phyloP scores from a whole-genome alignment of 2,329 filamentous ascomycete species.

The Fusarium albidum region DNA sequence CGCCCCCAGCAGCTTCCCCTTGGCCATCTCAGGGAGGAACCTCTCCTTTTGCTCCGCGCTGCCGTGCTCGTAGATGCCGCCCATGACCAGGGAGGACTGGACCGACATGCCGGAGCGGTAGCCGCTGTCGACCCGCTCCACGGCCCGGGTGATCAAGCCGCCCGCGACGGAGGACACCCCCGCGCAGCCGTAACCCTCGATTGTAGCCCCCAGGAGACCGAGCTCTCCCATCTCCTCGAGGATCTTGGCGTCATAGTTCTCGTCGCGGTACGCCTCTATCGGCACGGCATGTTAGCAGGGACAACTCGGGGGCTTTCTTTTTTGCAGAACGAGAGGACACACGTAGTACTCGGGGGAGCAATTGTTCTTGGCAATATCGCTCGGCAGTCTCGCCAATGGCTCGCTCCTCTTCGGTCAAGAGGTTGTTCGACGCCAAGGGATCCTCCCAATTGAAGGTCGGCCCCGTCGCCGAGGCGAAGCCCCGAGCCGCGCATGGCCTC shows the following conservation, averaged over 20 bases:
- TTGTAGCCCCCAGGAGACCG: slow-evolving; percentile 85
- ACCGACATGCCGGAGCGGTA: slow-evolving; percentile 95
- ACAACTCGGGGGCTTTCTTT: slow-evolving; percentile 2
- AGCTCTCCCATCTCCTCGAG: slow-evolving; percentile 92
- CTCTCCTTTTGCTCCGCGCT: slow-evolving; percentile 87
- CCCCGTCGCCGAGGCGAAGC: slow-evolving; percentile 47
- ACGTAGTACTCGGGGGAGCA: slow-evolving; percentile 89
- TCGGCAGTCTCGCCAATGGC: slow-evolving; percentile 91
- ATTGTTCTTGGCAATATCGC: slow-evolving; percentile 89
- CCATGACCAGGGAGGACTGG: slow-evolving; percentile 93
- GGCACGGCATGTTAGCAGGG: slow-evolving; percentile 12
- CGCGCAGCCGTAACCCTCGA: slow-evolving; percentile 88
- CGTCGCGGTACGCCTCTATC: slow-evolving; percentile 82
- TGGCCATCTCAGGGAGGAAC: slow-evolving; percentile 81
- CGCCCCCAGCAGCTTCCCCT: slow-evolving; percentile 82
- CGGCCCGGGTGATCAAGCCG: slow-evolving; percentile 89
- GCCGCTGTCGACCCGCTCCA: slow-evolving; percentile 90
- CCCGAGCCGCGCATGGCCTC: slow-evolving; percentile 41
- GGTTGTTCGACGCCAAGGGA: slow-evolving; percentile 75
- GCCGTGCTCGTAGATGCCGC: slow-evolving; percentile 87
- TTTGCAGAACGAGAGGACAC: slow-evolving; percentile 35
- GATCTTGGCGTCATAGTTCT: slow-evolving; percentile 86
- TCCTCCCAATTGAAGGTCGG: slow-evolving; percentile 88
- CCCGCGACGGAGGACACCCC: slow-evolving; percentile 87
- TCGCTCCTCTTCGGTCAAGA: slow-evolving; percentile 89